phyloP scores from a whole-genome alignment of 495 filamentous ascomycete genomes.

The Neurospora sp. region DNA sequence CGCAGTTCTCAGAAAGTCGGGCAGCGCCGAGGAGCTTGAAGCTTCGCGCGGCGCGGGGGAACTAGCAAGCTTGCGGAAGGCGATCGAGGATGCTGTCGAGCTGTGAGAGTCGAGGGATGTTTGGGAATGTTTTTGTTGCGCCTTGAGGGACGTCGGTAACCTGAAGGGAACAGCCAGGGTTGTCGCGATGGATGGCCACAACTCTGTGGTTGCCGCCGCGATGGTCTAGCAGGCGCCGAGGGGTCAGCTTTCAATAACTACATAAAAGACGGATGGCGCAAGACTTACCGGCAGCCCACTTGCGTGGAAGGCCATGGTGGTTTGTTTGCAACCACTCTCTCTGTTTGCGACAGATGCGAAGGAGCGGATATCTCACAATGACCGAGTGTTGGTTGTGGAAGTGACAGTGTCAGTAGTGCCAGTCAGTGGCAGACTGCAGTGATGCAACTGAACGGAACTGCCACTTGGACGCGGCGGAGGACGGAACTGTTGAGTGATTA shows the following conservation, averaged over 20 bases:
- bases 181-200: constrained; percentile 46
- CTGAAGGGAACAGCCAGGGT: constrained; percentile 36
- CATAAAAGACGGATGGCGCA: neutral
- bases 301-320: constrained; percentile 32
- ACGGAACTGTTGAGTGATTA: constrained; percentile 1
- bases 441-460: constrained; percentile 1
- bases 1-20: constrained; percentile 30
- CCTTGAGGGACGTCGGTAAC: constrained; percentile 8
- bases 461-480: neutral
- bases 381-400: constrained; percentile 2
- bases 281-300: constrained; percentile 32
- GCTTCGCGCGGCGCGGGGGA: neutral
- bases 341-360: constrained; percentile 1
- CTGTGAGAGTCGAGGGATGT: constrained; percentile 1
- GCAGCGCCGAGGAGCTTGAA: constrained; percentile 13
- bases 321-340: constrained; percentile 7
- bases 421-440: constrained; percentile 3
- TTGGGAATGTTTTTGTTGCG: neutral
- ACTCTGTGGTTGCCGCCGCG: constrained; percentile 39
- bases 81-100: constrained; percentile 2
- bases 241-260: neutral
- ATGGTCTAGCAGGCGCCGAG: constrained; percentile 25
- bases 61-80: constrained; percentile 3
- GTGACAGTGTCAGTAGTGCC: neutral
- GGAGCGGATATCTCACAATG: neutral